phyloP scores from a whole-genome alignment of 1,284 basidiomycete genomes.

The Fomitopsis palustris region DNA sequence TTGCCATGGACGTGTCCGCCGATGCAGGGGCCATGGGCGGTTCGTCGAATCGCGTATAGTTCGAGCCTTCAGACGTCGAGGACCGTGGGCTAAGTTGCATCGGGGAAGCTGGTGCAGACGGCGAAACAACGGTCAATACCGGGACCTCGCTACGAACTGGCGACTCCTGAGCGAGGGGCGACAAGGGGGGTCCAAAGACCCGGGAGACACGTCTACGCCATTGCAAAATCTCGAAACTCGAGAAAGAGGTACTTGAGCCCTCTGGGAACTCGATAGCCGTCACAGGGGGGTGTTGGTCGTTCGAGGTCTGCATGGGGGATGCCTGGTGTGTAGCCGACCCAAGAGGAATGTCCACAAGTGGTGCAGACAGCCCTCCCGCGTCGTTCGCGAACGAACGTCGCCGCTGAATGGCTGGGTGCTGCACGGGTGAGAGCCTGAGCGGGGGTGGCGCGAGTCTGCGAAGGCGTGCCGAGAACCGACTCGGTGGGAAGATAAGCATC shows the following conservation, averaged over 20 bases:
- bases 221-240: constrained; percentile 7
- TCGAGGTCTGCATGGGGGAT: neutral
- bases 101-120: neutral
- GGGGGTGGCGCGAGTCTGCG: constrained; percentile 3
- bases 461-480: neutral
- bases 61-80: neutral
- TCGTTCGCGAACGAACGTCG: neutral
- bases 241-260: constrained; percentile 1
- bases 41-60: constrained; percentile 1
- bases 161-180: neutral
- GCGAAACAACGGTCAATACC: neutral
- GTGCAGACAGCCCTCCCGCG: neutral
- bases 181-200: neutral
- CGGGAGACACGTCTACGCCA: constrained; percentile 6
- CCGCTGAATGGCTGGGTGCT: neutral
- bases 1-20: neutral
- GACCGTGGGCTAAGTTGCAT: neutral
- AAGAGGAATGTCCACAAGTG: neutral
- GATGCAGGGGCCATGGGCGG: neutral
- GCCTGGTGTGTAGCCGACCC: neutral
- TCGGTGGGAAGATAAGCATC: neutral
- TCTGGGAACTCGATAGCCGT: constrained; percentile 13
- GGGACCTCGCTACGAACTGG: neutral
- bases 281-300: constrained; percentile 6
- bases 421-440: neutral